These are phyloP conservation scores for Glycine tomentella DNA, from an alignment of 306 rosid genomes.

Conservation along the genomic window DNA sequence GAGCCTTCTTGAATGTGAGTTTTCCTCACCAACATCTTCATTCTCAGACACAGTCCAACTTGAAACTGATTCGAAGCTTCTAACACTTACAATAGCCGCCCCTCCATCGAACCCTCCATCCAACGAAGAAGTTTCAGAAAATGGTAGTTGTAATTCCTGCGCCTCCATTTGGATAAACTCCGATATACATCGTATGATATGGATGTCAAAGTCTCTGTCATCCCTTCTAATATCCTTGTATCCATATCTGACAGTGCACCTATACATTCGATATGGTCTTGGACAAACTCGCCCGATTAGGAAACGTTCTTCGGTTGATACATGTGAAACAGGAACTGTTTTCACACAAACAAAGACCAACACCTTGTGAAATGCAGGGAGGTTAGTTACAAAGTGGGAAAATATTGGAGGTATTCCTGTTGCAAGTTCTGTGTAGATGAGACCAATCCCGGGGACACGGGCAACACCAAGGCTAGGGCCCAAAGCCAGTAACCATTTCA, in stretches of 20 bases:
- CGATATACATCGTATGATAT: conserved; percentile 72
- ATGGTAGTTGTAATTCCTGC: conserved; percentile 64
- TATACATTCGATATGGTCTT: conserved; percentile 78
- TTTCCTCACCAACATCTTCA: conserved; percentile 54
- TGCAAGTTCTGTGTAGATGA: conserved; percentile 86
- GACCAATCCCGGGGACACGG: conserved; percentile 93
- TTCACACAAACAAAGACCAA: conserved; percentile 83
- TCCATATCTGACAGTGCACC: conserved; percentile 84
- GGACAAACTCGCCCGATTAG: conserved; percentile 85
- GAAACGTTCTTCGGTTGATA: conserved; percentile 84
- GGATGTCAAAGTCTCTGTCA: conserved; percentile 77
- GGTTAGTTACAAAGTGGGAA: conserved; percentile 89
- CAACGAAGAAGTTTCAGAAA: conserved; percentile 57
- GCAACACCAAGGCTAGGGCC: conserved; percentile 94
- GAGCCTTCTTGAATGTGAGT: conserved; percentile 62
- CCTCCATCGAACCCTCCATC: conserved; percentile 79
- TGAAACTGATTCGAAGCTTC: conserved; percentile 59
- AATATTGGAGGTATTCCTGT: conserved; percentile 85
- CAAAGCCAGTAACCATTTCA: conserved; percentile 78
- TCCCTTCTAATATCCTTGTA: conserved; percentile 82
- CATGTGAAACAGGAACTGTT: conserved; percentile 82
- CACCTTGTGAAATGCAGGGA: conserved; percentile 92
- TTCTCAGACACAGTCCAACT: conserved; percentile 56
- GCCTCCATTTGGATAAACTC: conserved; percentile 90
- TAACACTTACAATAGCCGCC: conserved; percentile 77